phyloP scores from a whole-genome alignment of 2,329 filamentous ascomycete species.

The Graphiopsis chlorocephala region DNA sequence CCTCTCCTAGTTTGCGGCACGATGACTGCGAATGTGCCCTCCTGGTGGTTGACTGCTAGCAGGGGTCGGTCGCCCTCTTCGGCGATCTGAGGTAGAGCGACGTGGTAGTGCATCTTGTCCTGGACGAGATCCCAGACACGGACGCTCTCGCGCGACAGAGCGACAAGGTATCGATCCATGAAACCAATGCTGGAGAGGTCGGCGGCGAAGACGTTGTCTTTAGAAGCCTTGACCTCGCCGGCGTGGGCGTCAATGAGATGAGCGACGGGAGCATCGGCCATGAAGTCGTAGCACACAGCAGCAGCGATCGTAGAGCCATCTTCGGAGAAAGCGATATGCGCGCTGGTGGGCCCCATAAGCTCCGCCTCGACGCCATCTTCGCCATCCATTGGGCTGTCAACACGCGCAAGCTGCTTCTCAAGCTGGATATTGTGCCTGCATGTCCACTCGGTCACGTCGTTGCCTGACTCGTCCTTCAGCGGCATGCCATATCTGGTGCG shows the following conservation, averaged over 20 bases:
- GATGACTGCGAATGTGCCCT: constrained; percentile 43
- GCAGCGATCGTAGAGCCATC: constrained; percentile 77
- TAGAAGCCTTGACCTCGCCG: constrained; percentile 63
- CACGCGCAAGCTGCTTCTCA: constrained; percentile 30
- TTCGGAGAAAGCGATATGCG: constrained; percentile 73
- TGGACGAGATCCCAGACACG: constrained; percentile 81
- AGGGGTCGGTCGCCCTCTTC: constrained; percentile 18
- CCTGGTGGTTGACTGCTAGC: constrained; percentile 66
- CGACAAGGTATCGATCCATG: constrained; percentile 69
- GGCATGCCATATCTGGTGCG: constrained; percentile 67
- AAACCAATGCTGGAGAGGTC: constrained; percentile 56
- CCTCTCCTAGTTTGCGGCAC: constrained; percentile 32
- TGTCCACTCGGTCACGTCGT: constrained; percentile 60
- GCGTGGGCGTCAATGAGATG: constrained; percentile 73
- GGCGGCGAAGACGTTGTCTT: constrained; percentile 52
- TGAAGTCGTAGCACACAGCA: constrained; percentile 15
- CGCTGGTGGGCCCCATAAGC: constrained; percentile 41
- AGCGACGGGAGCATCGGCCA: constrained; percentile 58
- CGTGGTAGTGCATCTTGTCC: constrained; percentile 68
- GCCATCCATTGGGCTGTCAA: constrained; percentile 34
- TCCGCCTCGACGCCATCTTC: constrained; percentile 39
- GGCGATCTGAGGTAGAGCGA: constrained; percentile 47
- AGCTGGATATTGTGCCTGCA: constrained; percentile 58
- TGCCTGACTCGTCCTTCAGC: constrained; percentile 50
- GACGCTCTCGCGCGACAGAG: constrained; percentile 69